These are phyloP conservation scores for Rhodotorula paludigena DNA, from an alignment of 768 basidiomycete genomes.

Conservation along the genomic window DNA sequence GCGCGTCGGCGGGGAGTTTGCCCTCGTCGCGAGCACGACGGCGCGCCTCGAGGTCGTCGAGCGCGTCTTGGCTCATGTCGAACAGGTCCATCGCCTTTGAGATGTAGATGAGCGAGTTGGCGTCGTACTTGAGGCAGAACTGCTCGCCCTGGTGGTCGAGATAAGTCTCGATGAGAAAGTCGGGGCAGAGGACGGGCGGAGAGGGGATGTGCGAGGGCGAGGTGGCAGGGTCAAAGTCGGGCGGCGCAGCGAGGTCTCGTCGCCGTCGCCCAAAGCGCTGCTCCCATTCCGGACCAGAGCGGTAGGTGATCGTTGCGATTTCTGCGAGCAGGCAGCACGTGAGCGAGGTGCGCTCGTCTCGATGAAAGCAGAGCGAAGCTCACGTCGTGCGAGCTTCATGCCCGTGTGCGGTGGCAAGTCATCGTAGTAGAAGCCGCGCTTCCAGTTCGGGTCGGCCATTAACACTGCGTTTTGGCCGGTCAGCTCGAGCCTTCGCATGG, in stretches of 20 bases:
- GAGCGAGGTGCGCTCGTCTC: background rate
- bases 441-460: constrained; percentile 99
- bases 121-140: constrained; percentile 98
- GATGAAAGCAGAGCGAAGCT: constrained; percentile 43
- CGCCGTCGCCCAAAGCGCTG: constrained; percentile 85
- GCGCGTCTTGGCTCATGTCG: constrained; percentile 77
- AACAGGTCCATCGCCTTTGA: constrained; percentile 99
- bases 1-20: background rate
- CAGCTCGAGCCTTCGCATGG: background rate
- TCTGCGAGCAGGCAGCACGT: constrained; percentile 53
- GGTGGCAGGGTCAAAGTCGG: constrained; percentile 2
- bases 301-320: constrained; percentile 97
- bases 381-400: constrained; percentile 97
- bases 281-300: constrained; percentile 99
- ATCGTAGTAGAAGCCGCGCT: constrained; percentile 96
- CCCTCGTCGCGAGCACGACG: constrained; percentile 19
- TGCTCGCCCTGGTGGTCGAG: constrained; percentile 78
- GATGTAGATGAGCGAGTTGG: constrained; percentile 96
- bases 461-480: constrained; percentile 59
- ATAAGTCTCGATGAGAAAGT: constrained; percentile 97
- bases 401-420: constrained; percentile 90
- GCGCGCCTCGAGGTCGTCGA: constrained; percentile 58
- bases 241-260: constrained; percentile 29
- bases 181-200: constrained; percentile 80
- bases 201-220: constrained; percentile 26